Percentiles rank a stretch among this genome's conserved stretches.
Conservation (phyloP, 2,329 filamentous ascomycete species). For the Escovopsis sp. region DNA sequence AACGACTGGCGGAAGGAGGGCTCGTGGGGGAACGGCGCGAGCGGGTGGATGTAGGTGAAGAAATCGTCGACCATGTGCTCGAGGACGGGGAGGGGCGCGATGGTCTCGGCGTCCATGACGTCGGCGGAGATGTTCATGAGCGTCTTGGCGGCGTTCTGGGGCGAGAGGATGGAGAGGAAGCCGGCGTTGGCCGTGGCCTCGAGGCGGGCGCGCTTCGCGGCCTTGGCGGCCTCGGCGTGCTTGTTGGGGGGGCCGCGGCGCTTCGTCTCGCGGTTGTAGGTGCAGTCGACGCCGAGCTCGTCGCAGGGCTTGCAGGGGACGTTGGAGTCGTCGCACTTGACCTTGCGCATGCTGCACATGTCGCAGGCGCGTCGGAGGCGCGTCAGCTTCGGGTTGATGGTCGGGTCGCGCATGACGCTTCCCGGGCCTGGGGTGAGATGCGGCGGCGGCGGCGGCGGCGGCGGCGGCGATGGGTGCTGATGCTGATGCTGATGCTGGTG, state of each 20-base stretch:
- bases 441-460: conserved; percentile 6
- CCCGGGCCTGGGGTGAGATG: conserved; percentile 7
- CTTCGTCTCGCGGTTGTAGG: conserved; percentile 41
- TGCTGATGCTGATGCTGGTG: no score
- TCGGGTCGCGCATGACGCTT: conserved; percentile 23
- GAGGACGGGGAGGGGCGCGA: conserved; percentile 54
- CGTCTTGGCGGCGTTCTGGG: conserved; percentile 33
- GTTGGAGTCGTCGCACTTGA: conserved; percentile 43
- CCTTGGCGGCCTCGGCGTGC: conserved; percentile 40
- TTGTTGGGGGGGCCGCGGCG: conserved; percentile 45
- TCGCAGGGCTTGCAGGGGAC: conserved; percentile 43
- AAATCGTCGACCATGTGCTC: conserved; percentile 64
- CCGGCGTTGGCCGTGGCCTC: conserved; percentile 15
- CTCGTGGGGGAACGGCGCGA: conserved; percentile 66
- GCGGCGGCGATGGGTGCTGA: no score
- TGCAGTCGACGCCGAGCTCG: conserved; percentile 43
- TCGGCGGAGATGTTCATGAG: conserved; percentile 30
- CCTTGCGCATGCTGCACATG: conserved; percentile 47
- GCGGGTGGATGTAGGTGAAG: conserved; percentile 68
- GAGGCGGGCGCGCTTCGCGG: conserved; percentile 32
- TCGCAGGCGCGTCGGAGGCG: conserved; percentile 44
- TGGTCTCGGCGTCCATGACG: conserved; percentile 46
- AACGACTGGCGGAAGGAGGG: conserved; percentile 61
- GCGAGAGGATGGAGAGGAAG: conserved; percentile 23
- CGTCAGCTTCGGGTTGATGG: conserved; percentile 35